Evolutionary conservation across 805 yeast genomes (phyloP), one percentile per base, ranked within the genome.

Genomic region (Cyberlindnera meyerae): DNA sequence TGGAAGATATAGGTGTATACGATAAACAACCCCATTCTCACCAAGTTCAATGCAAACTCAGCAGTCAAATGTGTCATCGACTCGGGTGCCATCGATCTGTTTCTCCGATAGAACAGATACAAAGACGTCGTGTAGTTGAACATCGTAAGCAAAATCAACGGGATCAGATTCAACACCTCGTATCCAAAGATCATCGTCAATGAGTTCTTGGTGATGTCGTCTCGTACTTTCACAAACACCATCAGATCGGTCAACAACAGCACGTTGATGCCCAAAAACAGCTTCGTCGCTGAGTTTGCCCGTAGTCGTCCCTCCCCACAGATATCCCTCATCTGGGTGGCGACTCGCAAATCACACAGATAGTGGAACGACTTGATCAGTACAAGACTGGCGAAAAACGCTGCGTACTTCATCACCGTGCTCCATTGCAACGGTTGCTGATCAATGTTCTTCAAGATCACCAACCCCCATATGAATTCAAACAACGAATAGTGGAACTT

Each of bases 311-410:
- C 43, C 13, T 24, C 14, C 7, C 28, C 32, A 11, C 16, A 12
- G 17, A 40, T 33, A 21, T 35, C 40, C 3, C 29, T 18, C 5
- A 33, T 17, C 24, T 32, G 37, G 11, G 34, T 15, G 9, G 22
- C 17, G 21, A 47, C 44, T 15, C 43, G 31, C 18, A 40, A 7
- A n/a, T 49, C 51, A 8, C 38, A 41, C n/a, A 49, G 30, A 20
- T 47, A 40, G 27, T 49, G 53, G 44, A 49, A 49, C 35, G 48
- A 39, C 18, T 49, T 49, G 14, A 43, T 32, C 11, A 49, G 26
- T 13, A 47, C 22, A 21, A 49, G 27, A 14, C 44, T 36, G 4
- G 35, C 18, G 21, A 45, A 49, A 17, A 47, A 22, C 8, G 31
- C 17, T 2, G 42, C 47, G 24, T 45, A 45, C 20, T 47, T 41